Evolutionary conservation across 2,329 filamentous ascomycete genomes (phyloP).

Genomic region (Aspergillus cejpii): DNA sequence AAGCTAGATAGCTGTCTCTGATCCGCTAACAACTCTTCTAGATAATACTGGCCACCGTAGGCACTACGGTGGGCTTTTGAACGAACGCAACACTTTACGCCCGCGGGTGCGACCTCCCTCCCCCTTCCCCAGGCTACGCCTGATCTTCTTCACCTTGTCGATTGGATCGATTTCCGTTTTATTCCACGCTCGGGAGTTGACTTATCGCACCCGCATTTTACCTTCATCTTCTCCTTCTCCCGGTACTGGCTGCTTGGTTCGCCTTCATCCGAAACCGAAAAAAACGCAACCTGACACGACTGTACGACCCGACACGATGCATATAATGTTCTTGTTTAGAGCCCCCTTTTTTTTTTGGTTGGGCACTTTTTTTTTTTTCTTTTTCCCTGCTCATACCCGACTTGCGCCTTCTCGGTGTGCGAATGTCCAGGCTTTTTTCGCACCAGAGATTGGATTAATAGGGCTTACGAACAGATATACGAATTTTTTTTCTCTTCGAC

Average conservation of each 20-base stretch:
- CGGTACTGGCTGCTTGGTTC: slow-evolving; percentile 12
- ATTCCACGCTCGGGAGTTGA: slow-evolving; percentile 6
- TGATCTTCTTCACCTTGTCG: slow-evolving; percentile 1
- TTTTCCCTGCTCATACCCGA: slow-evolving; percentile 4
- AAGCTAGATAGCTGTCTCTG: not conserved
- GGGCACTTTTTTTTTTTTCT: slow-evolving; percentile 10
- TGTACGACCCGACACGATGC: slow-evolving; percentile 27
- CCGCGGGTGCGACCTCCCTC: not conserved
- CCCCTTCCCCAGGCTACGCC: slow-evolving; percentile 8
- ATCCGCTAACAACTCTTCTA: slow-evolving; percentile 12
- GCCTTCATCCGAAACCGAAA: slow-evolving; percentile 14
- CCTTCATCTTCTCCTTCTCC: slow-evolving; percentile 6
- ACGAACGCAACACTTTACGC: not conserved
- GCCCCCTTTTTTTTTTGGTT: no score
- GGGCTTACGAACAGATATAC: slow-evolving; percentile 15
- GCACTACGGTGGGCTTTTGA: slow-evolving; percentile 31
- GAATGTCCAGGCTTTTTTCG: no score
- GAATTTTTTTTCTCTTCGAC: slow-evolving; percentile 9
- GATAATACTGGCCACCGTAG: slow-evolving; percentile 29
- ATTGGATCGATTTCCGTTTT: slow-evolving; percentile 9
- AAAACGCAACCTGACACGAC: slow-evolving; percentile 27
- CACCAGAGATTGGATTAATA: slow-evolving; percentile 9
- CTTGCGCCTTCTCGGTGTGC: not conserved
- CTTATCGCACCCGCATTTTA: slow-evolving; percentile 6
- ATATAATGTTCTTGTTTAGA: slow-evolving; percentile 26